Evolutionary conservation across 192 early-diverging fungal genomes (phyloP).

Genomic region (Podila epigama): DNA sequence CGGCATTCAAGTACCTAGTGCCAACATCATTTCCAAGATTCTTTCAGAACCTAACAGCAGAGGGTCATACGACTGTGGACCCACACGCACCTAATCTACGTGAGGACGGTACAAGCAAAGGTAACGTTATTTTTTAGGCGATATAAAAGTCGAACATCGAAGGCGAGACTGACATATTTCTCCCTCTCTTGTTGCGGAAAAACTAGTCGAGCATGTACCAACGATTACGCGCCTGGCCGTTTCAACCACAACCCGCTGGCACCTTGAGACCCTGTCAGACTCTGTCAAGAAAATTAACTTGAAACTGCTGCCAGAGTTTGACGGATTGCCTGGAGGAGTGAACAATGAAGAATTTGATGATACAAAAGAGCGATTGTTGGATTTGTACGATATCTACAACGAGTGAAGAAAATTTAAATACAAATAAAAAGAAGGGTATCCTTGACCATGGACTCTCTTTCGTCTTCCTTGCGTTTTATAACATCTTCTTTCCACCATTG

Average conservation of each 20-base stretch:
- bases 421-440: too few species aligned
- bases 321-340: constrained; percentile 16
- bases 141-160: too few species aligned
- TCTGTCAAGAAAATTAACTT: constrained; percentile 26
- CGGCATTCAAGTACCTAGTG: constrained; percentile 40
- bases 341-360: constrained; percentile 35
- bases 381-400: constrained; percentile 46
- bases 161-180: neutral
- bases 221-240: constrained; percentile 27
- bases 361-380: constrained; percentile 24
- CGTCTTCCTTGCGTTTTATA: too few species aligned
- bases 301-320: constrained; percentile 26
- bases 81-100: constrained; percentile 15
- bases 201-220: constrained; percentile 16
- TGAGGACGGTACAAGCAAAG: constrained; percentile 39
- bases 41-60: constrained; percentile 34
- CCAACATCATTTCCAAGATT: constrained; percentile 51
- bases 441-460: too few species aligned
- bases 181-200: too few species aligned
- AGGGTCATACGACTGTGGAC: constrained; percentile 31
- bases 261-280: constrained; percentile 30
- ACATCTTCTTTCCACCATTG: too few species aligned
- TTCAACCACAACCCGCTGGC: constrained; percentile 35
- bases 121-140: neutral
- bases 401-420: constrained; percentile 10